Evolutionary conservation across 208 protist species (phyloP), one percentile per base, ranked within the genome.

Genomic region (Trichomonas tenax): DNA sequence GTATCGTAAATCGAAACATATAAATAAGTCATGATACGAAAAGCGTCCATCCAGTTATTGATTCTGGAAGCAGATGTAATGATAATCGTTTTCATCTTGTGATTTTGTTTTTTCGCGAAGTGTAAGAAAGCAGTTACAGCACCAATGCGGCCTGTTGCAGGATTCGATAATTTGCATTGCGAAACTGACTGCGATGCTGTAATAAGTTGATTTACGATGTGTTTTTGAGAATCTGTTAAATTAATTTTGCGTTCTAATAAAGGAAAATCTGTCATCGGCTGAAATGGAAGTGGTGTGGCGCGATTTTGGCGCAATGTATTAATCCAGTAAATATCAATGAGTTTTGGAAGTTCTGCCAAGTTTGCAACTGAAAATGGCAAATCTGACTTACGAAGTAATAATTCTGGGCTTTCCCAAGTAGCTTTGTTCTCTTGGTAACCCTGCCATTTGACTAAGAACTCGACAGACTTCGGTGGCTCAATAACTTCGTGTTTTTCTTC

Each of bases 401-500:
- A n/a, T 46, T 89, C 38, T 89, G 82, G 82, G 38, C 38, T 89
- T 46, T 89, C 82, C 82, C 82, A 89, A n/a, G 82, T 89, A 44
- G 82, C 34, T 31, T 46, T 26, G 4, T 34, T 44, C 17, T 89
- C 82, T 8, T 31, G 17, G 4, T 41, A 41, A 10, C 82, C 82
- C 38, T 89, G 82, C 82, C 82, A 89, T 31, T 89, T 89, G 0
- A 89, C 38, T 21, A 89, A 31, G 23, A 46, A 89, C 40, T 89
- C 82, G 31, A 89, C 38, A 31, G 31, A 44, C 38, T 89, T 15
- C 9, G 82, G 82, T 15, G 82, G 82, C 17, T n/a, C 82, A 44
- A 40, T 41, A 46, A 8, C 82, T 26, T 44, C 34, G 31, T 41
- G 38, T 46, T 41, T 89, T 89, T 89, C 82, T 89, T 89, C 82